Conservation (phyloP, 2,329 filamentous ascomycete species). For the Fusarium proliferatum region DNA sequence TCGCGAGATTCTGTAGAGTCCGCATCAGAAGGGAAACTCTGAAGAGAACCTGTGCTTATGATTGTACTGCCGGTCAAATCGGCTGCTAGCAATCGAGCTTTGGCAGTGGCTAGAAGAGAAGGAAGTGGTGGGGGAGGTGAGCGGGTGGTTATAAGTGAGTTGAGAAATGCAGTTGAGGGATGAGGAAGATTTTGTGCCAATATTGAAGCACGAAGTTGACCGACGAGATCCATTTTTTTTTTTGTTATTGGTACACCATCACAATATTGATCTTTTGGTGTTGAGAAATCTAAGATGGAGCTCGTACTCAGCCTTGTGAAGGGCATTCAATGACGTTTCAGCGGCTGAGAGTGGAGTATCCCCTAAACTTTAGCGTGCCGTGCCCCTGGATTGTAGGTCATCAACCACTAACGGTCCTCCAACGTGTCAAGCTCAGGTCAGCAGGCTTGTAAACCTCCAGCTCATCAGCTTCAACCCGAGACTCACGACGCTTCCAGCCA, state of each 20-base stretch:
- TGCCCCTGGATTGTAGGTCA: constrained; percentile 23
- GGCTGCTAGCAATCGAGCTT: constrained; percentile 80
- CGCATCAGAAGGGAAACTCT: constrained; percentile 66
- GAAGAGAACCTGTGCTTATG: constrained; percentile 55
- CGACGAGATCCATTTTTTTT: constrained; percentile 45
- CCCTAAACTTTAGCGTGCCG: constrained; percentile 36
- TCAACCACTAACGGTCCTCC: constrained; percentile 31
- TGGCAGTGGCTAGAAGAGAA: constrained; percentile 80
- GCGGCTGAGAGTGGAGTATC: constrained; percentile 35
- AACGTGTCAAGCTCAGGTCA: constrained; percentile 37
- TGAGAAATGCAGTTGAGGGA: constrained; percentile 69
- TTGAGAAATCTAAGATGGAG: constrained; percentile 11
- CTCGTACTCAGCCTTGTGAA: constrained; percentile 31
- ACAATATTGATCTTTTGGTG: constrained; percentile 9
- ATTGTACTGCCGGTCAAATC: constrained; percentile 72
- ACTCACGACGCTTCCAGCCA: not conserved
- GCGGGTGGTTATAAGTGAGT: constrained; percentile 67
- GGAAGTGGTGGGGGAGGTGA: constrained; percentile 71
- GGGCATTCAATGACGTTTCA: constrained; percentile 37
- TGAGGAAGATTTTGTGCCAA: constrained; percentile 64
- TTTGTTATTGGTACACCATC: constrained; percentile 13
- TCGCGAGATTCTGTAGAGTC: constrained; percentile 65
- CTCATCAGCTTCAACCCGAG: not conserved
- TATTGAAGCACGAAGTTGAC: constrained; percentile 65
- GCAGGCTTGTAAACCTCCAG: constrained; percentile 31